Evolutionary conservation across 2,329 filamentous ascomycete genomes (phyloP).

Genomic region (Fusarium graminum): DNA sequence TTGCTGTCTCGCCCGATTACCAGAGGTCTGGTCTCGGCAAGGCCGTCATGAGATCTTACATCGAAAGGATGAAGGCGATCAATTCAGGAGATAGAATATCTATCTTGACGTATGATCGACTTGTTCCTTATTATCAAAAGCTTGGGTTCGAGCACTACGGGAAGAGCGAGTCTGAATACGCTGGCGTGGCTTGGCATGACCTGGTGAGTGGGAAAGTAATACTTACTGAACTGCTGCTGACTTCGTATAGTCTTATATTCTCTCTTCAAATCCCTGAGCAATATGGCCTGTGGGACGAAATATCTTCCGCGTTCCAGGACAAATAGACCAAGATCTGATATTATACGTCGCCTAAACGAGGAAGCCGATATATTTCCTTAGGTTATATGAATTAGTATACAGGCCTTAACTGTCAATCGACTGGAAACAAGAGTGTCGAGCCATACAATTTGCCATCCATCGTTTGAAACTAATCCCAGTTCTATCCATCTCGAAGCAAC

Average conservation of each 20-base stretch:
- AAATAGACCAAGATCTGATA: too few species aligned
- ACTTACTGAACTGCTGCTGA: not conserved
- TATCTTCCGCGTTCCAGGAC: too few species aligned
- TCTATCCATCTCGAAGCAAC: too few species aligned
- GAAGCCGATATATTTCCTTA: too few species aligned
- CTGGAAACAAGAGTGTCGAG: too few species aligned
- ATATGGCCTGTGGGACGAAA: too few species aligned
- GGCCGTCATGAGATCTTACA: conserved; percentile 43
- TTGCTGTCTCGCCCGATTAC: conserved; percentile 46
- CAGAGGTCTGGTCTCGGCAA: conserved; percentile 49
- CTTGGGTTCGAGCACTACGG: conserved; percentile 51
- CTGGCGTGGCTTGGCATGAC: conserved; percentile 51
- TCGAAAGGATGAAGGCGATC: conserved; percentile 37
- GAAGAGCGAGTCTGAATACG: conserved; percentile 50
- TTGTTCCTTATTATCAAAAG: conserved; percentile 50
- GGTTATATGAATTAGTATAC: not conserved
- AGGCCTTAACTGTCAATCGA: too few species aligned
- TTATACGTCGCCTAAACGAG: too few species aligned
- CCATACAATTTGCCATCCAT: too few species aligned
- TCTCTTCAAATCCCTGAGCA: not conserved
- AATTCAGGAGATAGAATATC: conserved; percentile 45
- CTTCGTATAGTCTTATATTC: conserved; percentile 12
- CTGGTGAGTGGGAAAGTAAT: conserved; percentile 36
- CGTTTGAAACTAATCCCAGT: too few species aligned
- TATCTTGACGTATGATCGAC: conserved; percentile 50